These are phyloP conservation scores for Kondoa subrosea DNA, from an alignment of 768 basidiomycete species.

Conservation along the genomic window DNA sequence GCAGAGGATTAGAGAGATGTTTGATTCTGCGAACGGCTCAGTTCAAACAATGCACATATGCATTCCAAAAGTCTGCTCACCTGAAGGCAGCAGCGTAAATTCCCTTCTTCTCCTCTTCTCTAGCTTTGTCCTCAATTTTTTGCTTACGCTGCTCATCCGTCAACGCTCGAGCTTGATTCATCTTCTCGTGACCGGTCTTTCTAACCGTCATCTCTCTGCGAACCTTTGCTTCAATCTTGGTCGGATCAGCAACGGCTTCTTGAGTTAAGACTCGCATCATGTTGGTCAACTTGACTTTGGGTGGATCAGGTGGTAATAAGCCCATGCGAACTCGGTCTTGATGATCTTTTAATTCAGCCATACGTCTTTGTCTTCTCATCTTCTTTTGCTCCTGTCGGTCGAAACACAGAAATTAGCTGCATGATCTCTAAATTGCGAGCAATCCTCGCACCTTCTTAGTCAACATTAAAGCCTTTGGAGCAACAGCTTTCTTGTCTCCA, in stretches of 20 bases:
- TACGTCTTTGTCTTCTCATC: slow-evolving; percentile 73
- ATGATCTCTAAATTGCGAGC: neutral
- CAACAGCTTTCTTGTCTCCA: slow-evolving; percentile 60
- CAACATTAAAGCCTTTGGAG: slow-evolving; percentile 71
- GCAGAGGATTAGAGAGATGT: slow-evolving; percentile 72
- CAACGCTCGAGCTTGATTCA: slow-evolving; percentile 79
- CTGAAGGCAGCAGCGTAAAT: slow-evolving; percentile 74
- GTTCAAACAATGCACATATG: slow-evolving; percentile 3
- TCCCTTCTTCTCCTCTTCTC: slow-evolving; percentile 73
- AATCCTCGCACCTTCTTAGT: slow-evolving; percentile 47
- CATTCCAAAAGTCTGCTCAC: slow-evolving; percentile 38
- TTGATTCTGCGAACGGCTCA: slow-evolving; percentile 45
- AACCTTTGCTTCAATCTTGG: slow-evolving; percentile 88
- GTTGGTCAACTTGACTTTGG: slow-evolving; percentile 93
- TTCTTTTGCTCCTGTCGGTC: slow-evolving; percentile 54
- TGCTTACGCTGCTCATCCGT: slow-evolving; percentile 76
- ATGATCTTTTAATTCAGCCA: slow-evolving; percentile 81
- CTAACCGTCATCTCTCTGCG: slow-evolving; percentile 81
- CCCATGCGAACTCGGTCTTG: slow-evolving; percentile 92
- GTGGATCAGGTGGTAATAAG: slow-evolving; percentile 78
- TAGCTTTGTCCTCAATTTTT: slow-evolving; percentile 69
- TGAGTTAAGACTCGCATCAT: slow-evolving; percentile 94
- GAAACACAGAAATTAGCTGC: neutral
- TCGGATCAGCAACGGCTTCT: slow-evolving; percentile 93
- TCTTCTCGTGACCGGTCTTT: slow-evolving; percentile 75